Evolutionary conservation across 2,329 filamentous ascomycete species (phyloP).

Genomic region (Colletotrichum spinosum): DNA sequence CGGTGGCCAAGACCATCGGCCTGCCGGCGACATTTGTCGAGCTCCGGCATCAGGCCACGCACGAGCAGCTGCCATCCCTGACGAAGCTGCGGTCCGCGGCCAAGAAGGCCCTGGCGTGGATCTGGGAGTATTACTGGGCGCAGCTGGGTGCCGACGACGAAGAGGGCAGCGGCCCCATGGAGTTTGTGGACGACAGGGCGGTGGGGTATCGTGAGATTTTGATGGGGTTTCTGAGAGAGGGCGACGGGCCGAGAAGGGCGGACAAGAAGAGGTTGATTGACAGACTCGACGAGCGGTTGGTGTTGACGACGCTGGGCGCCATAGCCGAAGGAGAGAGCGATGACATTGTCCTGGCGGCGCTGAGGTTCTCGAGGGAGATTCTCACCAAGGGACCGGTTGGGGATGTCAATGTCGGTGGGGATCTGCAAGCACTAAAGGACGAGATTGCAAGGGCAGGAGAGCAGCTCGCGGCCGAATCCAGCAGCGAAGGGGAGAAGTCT

Average conservation of each 20-base stretch:
- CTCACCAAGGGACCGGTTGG: conserved; percentile 42
- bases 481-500: conserved; percentile 10
- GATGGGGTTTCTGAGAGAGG: conserved; percentile 52
- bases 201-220: conserved; percentile 50
- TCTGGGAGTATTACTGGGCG: conserved; percentile 91
- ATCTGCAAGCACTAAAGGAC: conserved; percentile 41
- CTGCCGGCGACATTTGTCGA: conserved; percentile 87
- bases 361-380: conserved; percentile 58
- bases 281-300: conserved; percentile 49
- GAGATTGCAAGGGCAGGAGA: conserved; percentile 35
- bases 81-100: conserved; percentile 78
- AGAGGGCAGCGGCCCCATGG: background rate
- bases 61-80: conserved; percentile 86
- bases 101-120: conserved; percentile 80
- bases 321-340: conserved; percentile 55
- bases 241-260: conserved; percentile 43
- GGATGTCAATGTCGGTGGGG: conserved; percentile 32
- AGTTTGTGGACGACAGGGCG: conserved; percentile 19
- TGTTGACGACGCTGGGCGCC: conserved; percentile 53
- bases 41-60: conserved; percentile 88
- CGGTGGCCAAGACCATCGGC: conserved; percentile 74
- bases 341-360: conserved; percentile 55
- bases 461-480: conserved; percentile 25
- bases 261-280: conserved; percentile 47
- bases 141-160: conserved; percentile 51